These are phyloP conservation scores for Pleurotus salmoneostramineus DNA, from an alignment of 768 basidiomycete species.

Conservation along the genomic window DNA sequence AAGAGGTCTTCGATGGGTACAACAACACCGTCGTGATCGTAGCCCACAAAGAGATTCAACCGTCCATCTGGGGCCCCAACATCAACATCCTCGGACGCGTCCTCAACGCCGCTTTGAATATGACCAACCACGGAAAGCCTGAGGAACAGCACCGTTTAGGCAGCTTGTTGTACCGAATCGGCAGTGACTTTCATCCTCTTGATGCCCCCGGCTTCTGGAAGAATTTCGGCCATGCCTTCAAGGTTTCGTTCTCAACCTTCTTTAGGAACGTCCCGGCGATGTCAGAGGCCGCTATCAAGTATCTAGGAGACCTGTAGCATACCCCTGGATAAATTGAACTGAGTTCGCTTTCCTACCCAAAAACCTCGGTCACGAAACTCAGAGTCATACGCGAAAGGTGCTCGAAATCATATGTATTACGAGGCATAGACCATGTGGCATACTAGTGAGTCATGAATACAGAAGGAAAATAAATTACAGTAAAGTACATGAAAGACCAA, in stretches of 20 bases:
- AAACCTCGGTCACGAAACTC: too few relatives aligned
- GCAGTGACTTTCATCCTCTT: not conserved
- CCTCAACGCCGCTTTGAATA: slow-evolving; percentile 1
- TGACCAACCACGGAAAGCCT: not conserved
- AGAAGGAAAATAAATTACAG: not conserved
- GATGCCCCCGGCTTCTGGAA: slow-evolving; percentile 5
- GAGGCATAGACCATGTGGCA: not conserved
- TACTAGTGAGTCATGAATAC: not conserved
- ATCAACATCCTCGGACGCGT: slow-evolving; percentile 5
- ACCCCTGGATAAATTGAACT: too few relatives aligned
- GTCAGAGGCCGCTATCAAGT: slow-evolving; percentile 3
- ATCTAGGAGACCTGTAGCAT: not conserved
- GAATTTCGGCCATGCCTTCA: slow-evolving; percentile 3
- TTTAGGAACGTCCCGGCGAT: not conserved
- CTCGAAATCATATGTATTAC: not conserved
- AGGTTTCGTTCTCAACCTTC: slow-evolving; percentile 6
- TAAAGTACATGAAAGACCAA: not conserved
- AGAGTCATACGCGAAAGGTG: too few relatives aligned
- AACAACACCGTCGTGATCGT: slow-evolving; percentile 3
- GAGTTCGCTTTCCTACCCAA: too few relatives aligned
- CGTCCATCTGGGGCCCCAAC: slow-evolving; percentile 4
- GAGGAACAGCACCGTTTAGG: slow-evolving; percentile 1
- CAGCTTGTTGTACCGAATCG: not conserved
- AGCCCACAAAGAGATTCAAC: not conserved
- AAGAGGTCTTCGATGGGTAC: slow-evolving; percentile 3